Percentiles rank a stretch among this genome's conserved stretches.
phyloP scores from a whole-genome alignment of 2,329 filamentous ascomycete genomes.

The Talaromyces rugulosus region DNA sequence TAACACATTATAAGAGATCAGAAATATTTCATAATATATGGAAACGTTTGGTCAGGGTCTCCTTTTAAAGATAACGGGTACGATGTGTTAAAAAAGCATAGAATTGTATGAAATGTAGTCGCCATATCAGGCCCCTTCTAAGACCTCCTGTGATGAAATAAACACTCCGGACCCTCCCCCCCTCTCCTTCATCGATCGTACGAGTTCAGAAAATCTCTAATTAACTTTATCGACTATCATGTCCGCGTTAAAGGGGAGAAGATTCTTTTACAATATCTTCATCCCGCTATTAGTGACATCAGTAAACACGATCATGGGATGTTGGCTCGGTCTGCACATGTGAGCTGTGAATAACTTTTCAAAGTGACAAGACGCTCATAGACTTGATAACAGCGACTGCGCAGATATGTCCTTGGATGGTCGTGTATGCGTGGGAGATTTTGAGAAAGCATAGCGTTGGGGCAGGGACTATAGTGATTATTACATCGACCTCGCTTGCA shows the following conservation, averaged over 20 bases:
- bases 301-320: slow-evolving; percentile 2
- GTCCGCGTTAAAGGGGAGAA: background rate
- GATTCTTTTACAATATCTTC: background rate
- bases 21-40: no score
- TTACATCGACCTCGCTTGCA: slow-evolving; percentile 1
- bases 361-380: slow-evolving; percentile 3
- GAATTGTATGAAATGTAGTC: no score
- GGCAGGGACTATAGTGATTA: background rate
- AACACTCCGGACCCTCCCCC: no score
- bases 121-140: no score
- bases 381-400: background rate
- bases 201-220: slow-evolving; percentile 1
- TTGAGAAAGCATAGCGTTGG: background rate
- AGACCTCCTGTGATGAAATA: no score
- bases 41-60: no score
- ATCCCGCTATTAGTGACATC: background rate
- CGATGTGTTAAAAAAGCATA: no score
- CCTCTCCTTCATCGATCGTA: no score
- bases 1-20: no score
- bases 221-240: background rate
- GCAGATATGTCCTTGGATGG: slow-evolving; percentile 3
- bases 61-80: no score
- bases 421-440: slow-evolving; percentile 2
- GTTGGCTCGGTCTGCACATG: background rate
- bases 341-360: slow-evolving; percentile 6